Evolutionary conservation across 139 green algal species (phyloP).

Genomic region (Chlorella sp.): DNA sequence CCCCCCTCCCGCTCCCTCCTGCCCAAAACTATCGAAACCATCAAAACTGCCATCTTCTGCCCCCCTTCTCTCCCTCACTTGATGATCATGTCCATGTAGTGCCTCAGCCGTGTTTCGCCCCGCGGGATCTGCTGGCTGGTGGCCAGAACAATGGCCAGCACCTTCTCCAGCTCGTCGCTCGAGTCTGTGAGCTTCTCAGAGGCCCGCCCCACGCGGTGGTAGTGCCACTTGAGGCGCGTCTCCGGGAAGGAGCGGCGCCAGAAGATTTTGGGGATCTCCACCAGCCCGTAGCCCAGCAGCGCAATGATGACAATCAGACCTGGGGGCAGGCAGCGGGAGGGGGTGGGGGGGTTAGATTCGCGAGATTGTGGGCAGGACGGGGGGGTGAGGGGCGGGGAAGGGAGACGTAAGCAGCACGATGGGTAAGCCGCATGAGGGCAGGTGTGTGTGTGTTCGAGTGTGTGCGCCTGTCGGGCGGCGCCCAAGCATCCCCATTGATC

Average conservation of each 20-base stretch:
- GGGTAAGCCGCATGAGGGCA: neutral
- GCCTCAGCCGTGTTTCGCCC: slow-evolving; percentile 68
- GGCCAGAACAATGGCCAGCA: slow-evolving; percentile 57
- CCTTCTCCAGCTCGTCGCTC: slow-evolving; percentile 48
- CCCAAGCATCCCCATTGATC: neutral
- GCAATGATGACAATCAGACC: slow-evolving; percentile 81
- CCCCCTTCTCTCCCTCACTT: slow-evolving; percentile 35
- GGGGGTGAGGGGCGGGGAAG: too few relatives aligned
- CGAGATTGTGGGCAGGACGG: neutral
- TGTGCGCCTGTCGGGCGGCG: too few relatives aligned
- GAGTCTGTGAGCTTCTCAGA: slow-evolving; percentile 64
- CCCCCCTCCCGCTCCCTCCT: too few relatives aligned
- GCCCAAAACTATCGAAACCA: too few relatives aligned
- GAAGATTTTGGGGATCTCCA: slow-evolving; percentile 83
- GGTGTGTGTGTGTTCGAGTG: too few relatives aligned
- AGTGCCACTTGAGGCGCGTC: slow-evolving; percentile 52
- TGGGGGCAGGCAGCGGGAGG: slow-evolving; percentile 8
- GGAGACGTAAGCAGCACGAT: too few relatives aligned
- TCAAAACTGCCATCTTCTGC: neutral
- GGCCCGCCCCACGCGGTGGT: slow-evolving; percentile 48
- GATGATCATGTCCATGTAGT: slow-evolving; percentile 82
- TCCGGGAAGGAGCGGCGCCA: slow-evolving; percentile 74
- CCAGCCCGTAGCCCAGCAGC: slow-evolving; percentile 91
- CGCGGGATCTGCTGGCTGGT: slow-evolving; percentile 75
- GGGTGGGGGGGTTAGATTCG: neutral